These are phyloP conservation scores for Solanum medicagineum DNA, from an alignment of 257 asterid species.

Conservation along the genomic window DNA sequence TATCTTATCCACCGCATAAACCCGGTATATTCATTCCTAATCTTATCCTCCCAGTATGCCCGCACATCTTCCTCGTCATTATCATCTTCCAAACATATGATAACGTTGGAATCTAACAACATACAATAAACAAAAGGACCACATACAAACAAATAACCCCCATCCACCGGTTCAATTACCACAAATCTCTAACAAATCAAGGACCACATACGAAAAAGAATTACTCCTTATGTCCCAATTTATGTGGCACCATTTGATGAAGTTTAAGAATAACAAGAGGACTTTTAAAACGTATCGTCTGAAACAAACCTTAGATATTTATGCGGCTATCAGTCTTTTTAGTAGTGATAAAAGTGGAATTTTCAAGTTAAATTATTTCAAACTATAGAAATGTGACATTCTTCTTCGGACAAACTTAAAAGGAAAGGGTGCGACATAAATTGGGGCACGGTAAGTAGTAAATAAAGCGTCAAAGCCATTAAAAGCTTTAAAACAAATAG, in stretches of 20 bases:
- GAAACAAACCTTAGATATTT: neutral
- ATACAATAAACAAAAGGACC: neutral
- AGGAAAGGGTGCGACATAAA: neutral
- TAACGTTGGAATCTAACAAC: neutral
- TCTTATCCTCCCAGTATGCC: neutral
- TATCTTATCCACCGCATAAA: neutral
- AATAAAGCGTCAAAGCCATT: neutral
- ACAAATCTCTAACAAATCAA: neutral
- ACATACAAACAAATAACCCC: neutral
- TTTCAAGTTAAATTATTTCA: neutral
- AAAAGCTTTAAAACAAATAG: neutral
- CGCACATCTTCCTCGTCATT: neutral
- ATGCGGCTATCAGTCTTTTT: neutral
- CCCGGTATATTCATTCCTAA: neutral
- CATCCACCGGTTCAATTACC: neutral
- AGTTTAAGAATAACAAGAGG: neutral
- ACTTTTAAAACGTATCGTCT: neutral
- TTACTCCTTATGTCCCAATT: neutral
- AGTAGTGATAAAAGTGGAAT: neutral
- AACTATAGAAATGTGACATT: neutral
- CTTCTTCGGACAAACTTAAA: neutral
- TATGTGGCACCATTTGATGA: neutral
- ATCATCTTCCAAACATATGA: neutral
- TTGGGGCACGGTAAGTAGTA: neutral
- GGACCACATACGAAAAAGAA: neutral